Conservation (phyloP, 805 yeast genomes). For the Starmerella etchellsii region DNA sequence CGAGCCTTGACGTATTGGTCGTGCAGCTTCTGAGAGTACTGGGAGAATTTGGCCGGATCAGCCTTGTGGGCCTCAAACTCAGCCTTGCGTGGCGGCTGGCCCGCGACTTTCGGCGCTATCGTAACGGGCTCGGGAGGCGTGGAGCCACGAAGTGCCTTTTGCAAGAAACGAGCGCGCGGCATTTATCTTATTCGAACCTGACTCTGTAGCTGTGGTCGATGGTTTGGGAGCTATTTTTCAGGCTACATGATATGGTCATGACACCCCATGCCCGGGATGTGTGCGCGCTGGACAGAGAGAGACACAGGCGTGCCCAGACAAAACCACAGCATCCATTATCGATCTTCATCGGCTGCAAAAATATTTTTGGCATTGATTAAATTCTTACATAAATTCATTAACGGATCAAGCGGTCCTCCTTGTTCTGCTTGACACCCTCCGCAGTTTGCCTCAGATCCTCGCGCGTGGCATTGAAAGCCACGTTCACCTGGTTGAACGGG, state of each 20-base stretch:
- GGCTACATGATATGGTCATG: not conserved
- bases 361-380: too few species aligned
- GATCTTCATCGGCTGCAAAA: too few species aligned
- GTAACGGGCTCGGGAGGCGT: slow-evolving; percentile 21
- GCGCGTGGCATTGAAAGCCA: slow-evolving; percentile 47
- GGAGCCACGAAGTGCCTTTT: slow-evolving; percentile 18
- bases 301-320: too few species aligned
- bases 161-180: slow-evolving; percentile 19
- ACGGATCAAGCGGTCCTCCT: slow-evolving; percentile 32
- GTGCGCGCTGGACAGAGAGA: too few species aligned
- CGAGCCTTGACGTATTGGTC: slow-evolving; percentile 7
- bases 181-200: too few species aligned
- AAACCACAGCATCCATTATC: too few species aligned
- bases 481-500: slow-evolving; percentile 70
- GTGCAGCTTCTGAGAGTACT: slow-evolving; percentile 18
- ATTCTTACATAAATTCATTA: slow-evolving; percentile 3
- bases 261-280: not conserved
- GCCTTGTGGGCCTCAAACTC: slow-evolving; percentile 9
- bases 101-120: slow-evolving; percentile 3
- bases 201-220: too few species aligned
- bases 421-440: slow-evolving; percentile 36
- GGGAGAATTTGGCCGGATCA: slow-evolving; percentile 19
- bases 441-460: slow-evolving; percentile 38
- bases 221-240: slow-evolving; percentile 4
- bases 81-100: slow-evolving; percentile 8